Evolutionary conservation across 2,329 filamentous ascomycete genomes (phyloP), one percentile per base, ranked within the genome.

Genomic region (Colletotrichum endophyticum): DNA sequence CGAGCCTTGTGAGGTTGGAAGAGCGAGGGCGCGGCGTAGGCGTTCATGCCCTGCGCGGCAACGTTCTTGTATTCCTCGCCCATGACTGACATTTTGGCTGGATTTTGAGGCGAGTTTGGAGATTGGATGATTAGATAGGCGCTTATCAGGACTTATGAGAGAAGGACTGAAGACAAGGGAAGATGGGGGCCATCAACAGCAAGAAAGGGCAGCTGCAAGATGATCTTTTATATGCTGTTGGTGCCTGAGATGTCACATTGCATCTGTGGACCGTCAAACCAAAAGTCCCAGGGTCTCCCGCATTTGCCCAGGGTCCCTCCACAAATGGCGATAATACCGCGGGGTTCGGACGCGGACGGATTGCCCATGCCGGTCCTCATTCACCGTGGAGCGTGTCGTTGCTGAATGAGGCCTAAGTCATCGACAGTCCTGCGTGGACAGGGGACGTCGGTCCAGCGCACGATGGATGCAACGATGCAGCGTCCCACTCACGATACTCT

Each of bases 1-100:
- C 88, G 84, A 3, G 84, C 83, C 67, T 84, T 81, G 79, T 88
- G 87, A 36, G 87, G 88, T 77, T 89, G 87, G 80, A 88, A 83
- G 57, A 90, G 83, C 16, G 86, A 88, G 1, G 87, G 85, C 7
- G 84, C 86, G 56, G 84, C 81, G 76, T 88, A 89, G 56, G 83
- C 83, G 49, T 79, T 78, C 86, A 89, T 88, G 75, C 76, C 76
- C 61, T 68, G 62, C 32, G 72, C 39, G 34, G 59, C 53, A 5
- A 75, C 66, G 22, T 77, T 75, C 72, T 77, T 77, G 66, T 71
- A 75, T 59, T 77, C 75, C 56, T 77, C 66, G 61, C 75, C 75
- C 5, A 30, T 75, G 30, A 74, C 49, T 16, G 75, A 70, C 75
- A 77, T 75, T 16, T 66, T 67, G 34, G 30, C 53, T 34, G 16